Evolutionary conservation across 768 basidiomycete species (phyloP).

Genomic region (Chiua virens): DNA sequence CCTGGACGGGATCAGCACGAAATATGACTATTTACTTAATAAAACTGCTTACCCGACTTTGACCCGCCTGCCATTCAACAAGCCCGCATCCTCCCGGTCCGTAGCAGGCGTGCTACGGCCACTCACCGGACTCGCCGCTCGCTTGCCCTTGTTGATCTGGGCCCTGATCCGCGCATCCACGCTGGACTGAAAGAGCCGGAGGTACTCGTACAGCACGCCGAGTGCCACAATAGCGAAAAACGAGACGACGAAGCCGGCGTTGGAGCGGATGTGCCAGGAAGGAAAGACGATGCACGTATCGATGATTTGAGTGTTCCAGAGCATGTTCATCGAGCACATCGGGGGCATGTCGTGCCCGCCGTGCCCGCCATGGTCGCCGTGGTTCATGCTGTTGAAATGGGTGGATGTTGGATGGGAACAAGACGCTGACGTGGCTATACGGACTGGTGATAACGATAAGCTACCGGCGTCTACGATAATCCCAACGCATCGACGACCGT

Average conservation of each 20-base stretch:
- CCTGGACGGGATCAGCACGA: conserved; percentile 41
- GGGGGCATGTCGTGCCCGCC: conserved; percentile 46
- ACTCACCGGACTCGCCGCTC: conserved; percentile 42
- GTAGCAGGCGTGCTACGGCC: conserved; percentile 36
- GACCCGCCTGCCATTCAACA: conserved; percentile 48
- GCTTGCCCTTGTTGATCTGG: conserved; percentile 48
- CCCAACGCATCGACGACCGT: conserved; percentile 28
- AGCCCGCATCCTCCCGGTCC: conserved; percentile 51
- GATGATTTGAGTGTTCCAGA: conserved; percentile 81
- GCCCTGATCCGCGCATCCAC: conserved; percentile 61
- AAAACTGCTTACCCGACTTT: conserved; percentile 49
- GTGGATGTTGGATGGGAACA: not conserved
- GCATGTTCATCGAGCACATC: conserved; percentile 77
- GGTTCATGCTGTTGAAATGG: not conserved
- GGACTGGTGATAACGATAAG: not conserved
- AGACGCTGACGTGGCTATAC: conserved; percentile 3
- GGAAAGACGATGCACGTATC: conserved; percentile 82
- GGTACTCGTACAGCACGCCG: conserved; percentile 78
- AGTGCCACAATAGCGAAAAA: conserved; percentile 63
- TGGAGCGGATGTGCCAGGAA: conserved; percentile 71
- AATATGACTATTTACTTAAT: not conserved
- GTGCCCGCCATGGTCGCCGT: conserved; percentile 47
- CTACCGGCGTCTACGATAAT: not conserved
- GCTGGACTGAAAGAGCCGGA: conserved; percentile 59
- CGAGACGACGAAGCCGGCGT: conserved; percentile 58